Evolutionary conservation across 345 rosid genomes (phyloP).

Genomic region (Euclidium syriacum): DNA sequence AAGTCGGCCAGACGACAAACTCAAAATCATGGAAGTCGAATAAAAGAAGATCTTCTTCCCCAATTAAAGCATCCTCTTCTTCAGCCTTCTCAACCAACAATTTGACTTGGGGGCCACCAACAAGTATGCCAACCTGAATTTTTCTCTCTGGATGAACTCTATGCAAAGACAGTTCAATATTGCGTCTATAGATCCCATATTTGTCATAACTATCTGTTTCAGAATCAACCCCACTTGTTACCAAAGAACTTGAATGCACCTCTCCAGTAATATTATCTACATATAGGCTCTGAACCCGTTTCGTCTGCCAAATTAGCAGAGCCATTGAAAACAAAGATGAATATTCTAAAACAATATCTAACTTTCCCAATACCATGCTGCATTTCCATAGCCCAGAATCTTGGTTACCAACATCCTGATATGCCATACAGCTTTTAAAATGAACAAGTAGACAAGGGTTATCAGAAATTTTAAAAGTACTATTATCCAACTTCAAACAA

Average conservation of each 20-base stretch:
- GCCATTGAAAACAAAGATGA: slow-evolving; percentile 45
- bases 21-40: slow-evolving; percentile 68
- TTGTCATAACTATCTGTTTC: slow-evolving; percentile 35
- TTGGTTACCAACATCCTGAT: slow-evolving; percentile 36
- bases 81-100: slow-evolving; percentile 38
- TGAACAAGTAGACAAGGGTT: slow-evolving; percentile 66
- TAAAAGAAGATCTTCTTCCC: slow-evolving; percentile 43
- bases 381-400: slow-evolving; percentile 58
- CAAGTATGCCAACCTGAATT: slow-evolving; percentile 59
- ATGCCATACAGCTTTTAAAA: slow-evolving; percentile 45
- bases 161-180: slow-evolving; percentile 40
- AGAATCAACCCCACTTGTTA: slow-evolving; percentile 27
- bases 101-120: slow-evolving; percentile 64
- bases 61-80: slow-evolving; percentile 22
- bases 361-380: slow-evolving; percentile 58
- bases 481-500: slow-evolving; percentile 40
- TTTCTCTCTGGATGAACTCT: slow-evolving; percentile 59
- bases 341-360: slow-evolving; percentile 49
- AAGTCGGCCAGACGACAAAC: slow-evolving; percentile 54
- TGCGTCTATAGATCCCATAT: slow-evolving; percentile 35
- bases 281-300: slow-evolving; percentile 37
- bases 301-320: slow-evolving; percentile 55
- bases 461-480: slow-evolving; percentile 41
- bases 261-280: slow-evolving; percentile 24
- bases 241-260: slow-evolving; percentile 31